These are phyloP conservation scores for Tetrapisispora taiwanensis DNA, from an alignment of 805 yeast genomes.

Conservation along the genomic window DNA sequence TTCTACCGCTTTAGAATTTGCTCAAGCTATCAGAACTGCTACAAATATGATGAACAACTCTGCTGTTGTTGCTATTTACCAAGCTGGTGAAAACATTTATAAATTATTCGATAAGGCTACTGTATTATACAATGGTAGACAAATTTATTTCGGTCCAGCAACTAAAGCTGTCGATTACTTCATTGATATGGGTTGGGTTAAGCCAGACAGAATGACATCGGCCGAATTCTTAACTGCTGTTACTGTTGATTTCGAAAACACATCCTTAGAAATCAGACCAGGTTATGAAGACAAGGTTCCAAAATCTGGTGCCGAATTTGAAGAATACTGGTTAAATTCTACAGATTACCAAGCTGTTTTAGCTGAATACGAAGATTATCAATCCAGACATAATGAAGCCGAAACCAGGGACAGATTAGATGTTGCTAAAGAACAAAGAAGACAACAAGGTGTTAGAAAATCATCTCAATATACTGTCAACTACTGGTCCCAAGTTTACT, in stretches of 20 bases:
- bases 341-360: conserved; percentile 38
- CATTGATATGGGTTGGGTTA: conserved; percentile 49
- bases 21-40: conserved; percentile 47
- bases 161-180: conserved; percentile 45
- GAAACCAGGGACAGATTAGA: conserved; percentile 33
- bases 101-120: conserved; percentile 52
- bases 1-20: conserved; percentile 58
- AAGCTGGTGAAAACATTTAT: conserved; percentile 57
- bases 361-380: conserved; percentile 32
- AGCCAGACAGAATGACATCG: conserved; percentile 56
- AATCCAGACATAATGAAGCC: conserved; percentile 34
- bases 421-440: conserved; percentile 34
- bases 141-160: conserved; percentile 50
- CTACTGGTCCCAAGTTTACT: conserved; percentile 40
- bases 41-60: conserved; percentile 47
- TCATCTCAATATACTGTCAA: conserved; percentile 36
- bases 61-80: conserved; percentile 58
- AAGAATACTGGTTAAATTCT: conserved; percentile 48
- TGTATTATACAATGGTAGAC: conserved; percentile 50
- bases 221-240: conserved; percentile 59
- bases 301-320: conserved; percentile 46
- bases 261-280: conserved; percentile 34
- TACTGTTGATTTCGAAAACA: conserved; percentile 52
- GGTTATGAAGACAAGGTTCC: conserved; percentile 48
- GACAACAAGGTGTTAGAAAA: conserved; percentile 31